phyloP scores from a whole-genome alignment of 306 rosid genomes.

The Potentilla sterilis region DNA sequence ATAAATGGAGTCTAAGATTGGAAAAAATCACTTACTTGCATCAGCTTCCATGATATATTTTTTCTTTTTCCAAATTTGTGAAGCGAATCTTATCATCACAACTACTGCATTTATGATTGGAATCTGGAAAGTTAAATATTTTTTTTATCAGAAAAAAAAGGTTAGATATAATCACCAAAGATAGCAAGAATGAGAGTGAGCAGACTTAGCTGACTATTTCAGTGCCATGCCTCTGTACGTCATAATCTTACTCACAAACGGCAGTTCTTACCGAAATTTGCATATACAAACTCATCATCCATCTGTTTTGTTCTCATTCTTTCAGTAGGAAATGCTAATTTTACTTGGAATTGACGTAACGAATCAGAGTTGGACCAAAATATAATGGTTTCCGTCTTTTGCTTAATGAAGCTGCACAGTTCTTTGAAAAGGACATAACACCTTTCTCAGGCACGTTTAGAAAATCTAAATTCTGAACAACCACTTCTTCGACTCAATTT shows the following conservation, averaged over 20 bases:
- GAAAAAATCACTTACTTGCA: not conserved
- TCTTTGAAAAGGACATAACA: slow-evolving; percentile 1
- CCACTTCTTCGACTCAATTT: not conserved
- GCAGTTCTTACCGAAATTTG: not conserved
- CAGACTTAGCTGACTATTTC: not conserved
- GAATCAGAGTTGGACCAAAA: not conserved
- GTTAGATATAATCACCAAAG: not conserved
- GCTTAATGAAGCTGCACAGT: not conserved
- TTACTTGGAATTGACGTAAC: not conserved
- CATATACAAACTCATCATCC: not conserved
- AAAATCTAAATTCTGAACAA: not conserved
- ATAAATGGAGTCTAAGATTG: too few relatives aligned
- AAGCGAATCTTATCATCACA: not conserved
- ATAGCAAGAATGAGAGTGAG: not conserved
- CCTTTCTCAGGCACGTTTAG: not conserved
- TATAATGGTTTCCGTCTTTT: not conserved
- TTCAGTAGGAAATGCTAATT: not conserved
- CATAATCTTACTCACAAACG: not conserved
- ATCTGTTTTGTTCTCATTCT: not conserved
- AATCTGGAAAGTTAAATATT: not conserved
- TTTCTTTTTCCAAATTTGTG: not conserved
- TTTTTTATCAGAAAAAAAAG: too few relatives aligned
- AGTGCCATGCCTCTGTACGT: not conserved
- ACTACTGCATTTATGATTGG: not conserved
- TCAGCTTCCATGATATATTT: not conserved